Conservation (phyloP, 2,329 filamentous ascomycete species). For the Trichoderma semiorbis region DNA sequence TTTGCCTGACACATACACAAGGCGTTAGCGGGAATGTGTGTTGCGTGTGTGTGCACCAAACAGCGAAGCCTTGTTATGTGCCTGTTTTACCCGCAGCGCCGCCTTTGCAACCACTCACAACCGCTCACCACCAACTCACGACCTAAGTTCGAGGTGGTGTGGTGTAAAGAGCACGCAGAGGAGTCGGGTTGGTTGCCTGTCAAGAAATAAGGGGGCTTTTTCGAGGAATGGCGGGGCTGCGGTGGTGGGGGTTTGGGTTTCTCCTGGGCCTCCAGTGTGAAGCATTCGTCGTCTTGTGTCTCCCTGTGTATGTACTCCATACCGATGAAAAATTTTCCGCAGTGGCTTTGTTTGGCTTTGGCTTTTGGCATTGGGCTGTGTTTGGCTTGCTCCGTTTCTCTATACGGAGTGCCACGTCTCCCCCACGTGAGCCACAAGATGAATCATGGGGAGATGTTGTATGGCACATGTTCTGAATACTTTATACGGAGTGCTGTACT, state of each 20-base stretch:
- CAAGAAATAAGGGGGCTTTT: neutral
- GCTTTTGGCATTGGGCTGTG: neutral
- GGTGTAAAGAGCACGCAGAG: neutral
- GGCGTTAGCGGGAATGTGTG: neutral
- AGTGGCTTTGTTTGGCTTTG: neutral
- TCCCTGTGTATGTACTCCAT: neutral
- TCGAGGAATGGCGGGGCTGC: neutral
- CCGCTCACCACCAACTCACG: neutral
- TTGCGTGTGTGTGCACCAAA: neutral
- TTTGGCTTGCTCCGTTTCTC: too few species aligned
- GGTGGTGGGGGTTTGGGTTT: neutral
- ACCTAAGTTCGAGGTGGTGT: conserved; percentile 2
- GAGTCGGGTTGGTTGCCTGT: neutral
- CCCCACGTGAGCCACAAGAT: neutral
- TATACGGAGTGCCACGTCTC: neutral
- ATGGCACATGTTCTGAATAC: neutral
- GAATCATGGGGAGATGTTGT: neutral
- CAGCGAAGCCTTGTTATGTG: neutral
- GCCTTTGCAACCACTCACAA: neutral
- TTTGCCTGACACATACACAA: neutral
- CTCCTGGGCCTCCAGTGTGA: neutral
- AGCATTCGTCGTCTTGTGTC: conserved; percentile 1
- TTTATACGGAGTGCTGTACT: neutral
- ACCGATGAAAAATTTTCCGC: neutral
- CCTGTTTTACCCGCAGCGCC: conserved; percentile 14